Base-by-base conservation (phyloP, 495 filamentous ascomycete species). In the Neurospora pannonica region DNA sequence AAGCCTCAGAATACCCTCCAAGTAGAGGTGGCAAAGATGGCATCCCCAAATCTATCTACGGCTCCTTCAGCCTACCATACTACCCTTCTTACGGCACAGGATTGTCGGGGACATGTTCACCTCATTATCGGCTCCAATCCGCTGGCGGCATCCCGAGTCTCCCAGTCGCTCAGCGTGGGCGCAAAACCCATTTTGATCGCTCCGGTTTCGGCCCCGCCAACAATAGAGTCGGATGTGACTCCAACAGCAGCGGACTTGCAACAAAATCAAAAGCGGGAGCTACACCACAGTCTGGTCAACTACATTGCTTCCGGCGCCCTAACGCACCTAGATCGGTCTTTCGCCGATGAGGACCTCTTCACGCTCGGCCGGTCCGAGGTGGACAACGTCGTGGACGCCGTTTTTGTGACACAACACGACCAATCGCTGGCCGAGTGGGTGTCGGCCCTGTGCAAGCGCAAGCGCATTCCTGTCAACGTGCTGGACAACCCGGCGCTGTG, bases 381-480 rank as follows among this genome's bases (percentile, higher is more conserved):
- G 9, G 89, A 90, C 76, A 76, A 81, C 70, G 89, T 97, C 3
- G 95, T 97, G 15, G 96, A 99, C 80, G 91, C 90, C 69, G 97
- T 98, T 37, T 98, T 98, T 81, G 91, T 99, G 69, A 97, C 95
- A 3, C 82, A 85, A 13, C 86, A 88, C 38, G 85, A 87, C 72
- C 19, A 34, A 38, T 24, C 74, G 3, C 74, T 92, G 89, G 87
- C 73, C 77, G 88, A 71, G 37, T 87, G 91, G 74, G 92, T 98
- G 73, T 94, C 94, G 0, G 87, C 84, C 4, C 83, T 94, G 13
- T 98, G 96, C 81, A 87, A 88, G 54, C 86, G 91, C 37, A 86
- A 95, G 70, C 89, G 96, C 34, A 96, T 98, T 73, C 95, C 97
- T 9, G 87, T 98, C 77, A 99, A 99, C 82, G 93, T 98, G 8